Evolutionary conservation across 164 flowering plant species (phyloP), one percentile per base, ranked within the genome.

Genomic region (Annona squamosa): DNA sequence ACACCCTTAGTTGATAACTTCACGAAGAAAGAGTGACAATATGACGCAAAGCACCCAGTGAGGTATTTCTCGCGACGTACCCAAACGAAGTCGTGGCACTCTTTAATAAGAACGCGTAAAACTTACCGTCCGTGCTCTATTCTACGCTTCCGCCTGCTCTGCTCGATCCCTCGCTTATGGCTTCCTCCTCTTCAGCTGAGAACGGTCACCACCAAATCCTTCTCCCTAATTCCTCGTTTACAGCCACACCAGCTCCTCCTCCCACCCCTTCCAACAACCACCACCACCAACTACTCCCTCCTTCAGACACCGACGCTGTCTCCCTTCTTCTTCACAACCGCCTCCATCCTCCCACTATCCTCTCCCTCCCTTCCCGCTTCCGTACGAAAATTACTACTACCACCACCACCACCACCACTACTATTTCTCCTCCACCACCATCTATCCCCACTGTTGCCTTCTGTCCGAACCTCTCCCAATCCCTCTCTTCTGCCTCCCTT

Each of bases 351-450:
- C 70, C 75, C 48, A 63, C 70, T 43, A 6, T 65, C 42, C 67
- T 62, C 67, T 73, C 70, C 17, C 75, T 65, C 75, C 63, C 70
- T 26, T 4, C 69, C 47, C 57, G 74, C 74, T 61, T 46, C 44
- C 67, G 68, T 61, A 26, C 37, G 37, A 26, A 26, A 26, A 26
- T 26, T 26, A 26, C n/a, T n/a, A n/a, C n/a, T n/a, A n/a, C n/a
- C n/a, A n/a, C n/a, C n/a, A n/a, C n/a, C n/a, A n/a, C n/a, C n/a
- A n/a, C 37, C 37, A 26, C 37, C 37, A 26, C 37, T 1, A 26
- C 37, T 1, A 26, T 26, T 26, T 26, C 37, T 26, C 37, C 37
- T 26, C 67, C 74, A 10, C 26, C 74, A 46, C 68, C 46, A 9
- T 16, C 59, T 52, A 16, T 41, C 69, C 47, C 45, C 13, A 68